Evolutionary conservation across 768 basidiomycete species (phyloP).

Genomic region (Gloeopeniophorella convolvens): DNA sequence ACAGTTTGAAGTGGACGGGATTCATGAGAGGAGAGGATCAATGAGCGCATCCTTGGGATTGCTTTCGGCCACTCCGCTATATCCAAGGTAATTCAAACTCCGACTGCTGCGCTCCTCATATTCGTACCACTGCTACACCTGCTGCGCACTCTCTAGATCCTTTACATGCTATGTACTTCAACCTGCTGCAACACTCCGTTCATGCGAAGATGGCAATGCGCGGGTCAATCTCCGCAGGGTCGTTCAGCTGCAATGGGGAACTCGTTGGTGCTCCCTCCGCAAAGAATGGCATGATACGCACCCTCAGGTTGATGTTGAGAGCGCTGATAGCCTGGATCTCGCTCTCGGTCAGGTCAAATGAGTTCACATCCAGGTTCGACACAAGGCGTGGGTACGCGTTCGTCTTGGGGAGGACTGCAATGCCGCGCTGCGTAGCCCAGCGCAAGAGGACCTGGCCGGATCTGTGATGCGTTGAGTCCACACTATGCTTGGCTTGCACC

Average conservation of each 20-base stretch:
- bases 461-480: constrained; percentile 21
- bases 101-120: constrained; percentile 11
- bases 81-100: constrained; percentile 16
- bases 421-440: constrained; percentile 43
- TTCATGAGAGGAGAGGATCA: constrained; percentile 34
- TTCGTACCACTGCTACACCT: not conserved
- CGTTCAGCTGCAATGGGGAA: constrained; percentile 45
- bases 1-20: constrained; percentile 58
- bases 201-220: constrained; percentile 66
- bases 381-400: constrained; percentile 33
- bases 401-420: constrained; percentile 47
- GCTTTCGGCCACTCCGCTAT: not conserved
- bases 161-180: not conserved
- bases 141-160: not conserved
- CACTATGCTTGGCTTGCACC: not conserved
- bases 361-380: constrained; percentile 41
- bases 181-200: not conserved
- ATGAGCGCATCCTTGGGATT: not conserved
- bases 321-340: constrained; percentile 52
- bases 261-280: constrained; percentile 8
- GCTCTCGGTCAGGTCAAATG: constrained; percentile 45
- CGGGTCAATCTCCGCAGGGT: constrained; percentile 62
- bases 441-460: constrained; percentile 41
- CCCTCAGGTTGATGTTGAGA: constrained; percentile 59
- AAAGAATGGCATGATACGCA: constrained; percentile 36